phyloP scores from a whole-genome alignment of 257 asterid species.

The Solanum gracilifrons region DNA sequence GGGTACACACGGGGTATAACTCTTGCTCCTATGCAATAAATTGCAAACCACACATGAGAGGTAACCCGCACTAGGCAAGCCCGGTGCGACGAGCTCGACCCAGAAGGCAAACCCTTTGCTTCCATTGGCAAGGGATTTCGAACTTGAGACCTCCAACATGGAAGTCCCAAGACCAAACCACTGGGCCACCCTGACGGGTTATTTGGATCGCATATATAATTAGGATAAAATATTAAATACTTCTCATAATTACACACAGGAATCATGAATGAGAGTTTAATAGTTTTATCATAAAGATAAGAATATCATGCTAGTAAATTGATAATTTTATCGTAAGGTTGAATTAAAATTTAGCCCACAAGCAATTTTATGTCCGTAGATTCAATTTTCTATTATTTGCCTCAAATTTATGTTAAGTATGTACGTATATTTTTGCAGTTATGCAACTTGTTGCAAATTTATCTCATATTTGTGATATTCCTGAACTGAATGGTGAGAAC shows the following conservation, averaged over 20 bases:
- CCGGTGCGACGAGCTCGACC: background rate
- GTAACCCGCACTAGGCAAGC: background rate
- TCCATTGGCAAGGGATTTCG: background rate
- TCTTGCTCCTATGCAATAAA: background rate
- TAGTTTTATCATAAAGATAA: background rate
- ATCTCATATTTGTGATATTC: background rate
- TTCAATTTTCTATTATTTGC: background rate
- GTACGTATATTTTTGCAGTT: background rate
- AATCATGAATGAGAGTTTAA: background rate
- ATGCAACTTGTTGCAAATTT: background rate
- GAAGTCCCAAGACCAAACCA: background rate
- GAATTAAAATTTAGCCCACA: background rate
- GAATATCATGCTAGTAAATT: background rate
- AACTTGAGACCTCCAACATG: background rate
- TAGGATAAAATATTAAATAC: background rate
- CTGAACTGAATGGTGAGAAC: background rate
- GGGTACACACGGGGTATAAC: background rate
- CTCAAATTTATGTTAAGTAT: background rate
- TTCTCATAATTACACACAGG: background rate
- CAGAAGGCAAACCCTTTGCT: background rate
- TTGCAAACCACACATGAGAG: background rate
- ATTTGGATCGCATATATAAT: background rate
- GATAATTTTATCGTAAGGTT: background rate
- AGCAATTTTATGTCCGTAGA: background rate
- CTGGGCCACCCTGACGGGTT: background rate